A percentile compares a stretch with the other conserved stretches of the same genome.
Evolutionary conservation across 2,329 filamentous ascomycete genomes (phyloP).

Genomic region (Ceratocystis ficicola): DNA sequence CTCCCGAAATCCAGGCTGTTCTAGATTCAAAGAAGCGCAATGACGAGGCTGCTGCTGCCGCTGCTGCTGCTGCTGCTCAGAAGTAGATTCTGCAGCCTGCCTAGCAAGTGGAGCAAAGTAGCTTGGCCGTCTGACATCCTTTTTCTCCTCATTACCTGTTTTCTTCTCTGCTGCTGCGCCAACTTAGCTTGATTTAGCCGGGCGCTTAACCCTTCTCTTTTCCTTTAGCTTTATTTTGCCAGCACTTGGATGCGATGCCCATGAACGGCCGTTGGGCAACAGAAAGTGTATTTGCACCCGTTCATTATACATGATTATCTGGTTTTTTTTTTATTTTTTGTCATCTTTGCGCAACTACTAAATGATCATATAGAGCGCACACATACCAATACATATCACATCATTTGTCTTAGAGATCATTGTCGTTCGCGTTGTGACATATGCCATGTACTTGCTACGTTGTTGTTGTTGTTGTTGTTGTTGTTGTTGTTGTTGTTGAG

Average conservation of each 20-base stretch:
- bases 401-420: neutral
- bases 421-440: neutral
- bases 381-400: constrained; percentile 1
- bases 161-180: neutral
- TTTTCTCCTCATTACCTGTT: neutral
- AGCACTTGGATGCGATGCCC: neutral
- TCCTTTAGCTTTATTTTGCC: neutral
- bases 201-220: neutral
- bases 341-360: constrained; percentile 7
- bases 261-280: neutral
- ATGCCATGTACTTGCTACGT: neutral
- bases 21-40: constrained; percentile 42
- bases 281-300: neutral
- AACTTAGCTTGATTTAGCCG: neutral
- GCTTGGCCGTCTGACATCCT: neutral
- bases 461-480: no score
- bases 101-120: neutral
- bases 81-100: neutral
- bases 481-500: no score
- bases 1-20: constrained; percentile 46
- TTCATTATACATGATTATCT: constrained; percentile 11
- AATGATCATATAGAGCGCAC: neutral
- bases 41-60: constrained; percentile 25
- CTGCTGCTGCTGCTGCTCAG: constrained; percentile 24
- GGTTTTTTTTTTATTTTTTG: neutral